These are phyloP conservation scores for Solanum sejunctum DNA, from an alignment of 257 asterid genomes.

Conservation along the genomic window DNA sequence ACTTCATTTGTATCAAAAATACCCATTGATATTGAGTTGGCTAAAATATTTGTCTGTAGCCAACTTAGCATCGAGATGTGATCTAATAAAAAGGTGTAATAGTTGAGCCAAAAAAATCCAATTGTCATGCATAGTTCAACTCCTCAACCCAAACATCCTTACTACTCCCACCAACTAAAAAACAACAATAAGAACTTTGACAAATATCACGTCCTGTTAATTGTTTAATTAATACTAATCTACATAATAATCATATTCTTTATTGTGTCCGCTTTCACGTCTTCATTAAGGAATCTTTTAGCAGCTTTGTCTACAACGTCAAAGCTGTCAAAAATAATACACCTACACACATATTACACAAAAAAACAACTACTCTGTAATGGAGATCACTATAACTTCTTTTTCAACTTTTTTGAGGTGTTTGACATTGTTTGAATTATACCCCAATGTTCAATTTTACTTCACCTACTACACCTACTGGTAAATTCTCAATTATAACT, in stretches of 20 bases:
- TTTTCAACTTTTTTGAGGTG: neutral
- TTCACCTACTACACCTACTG: neutral
- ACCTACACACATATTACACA: neutral
- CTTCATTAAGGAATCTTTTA: neutral
- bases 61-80: neutral
- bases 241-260: neutral
- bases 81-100: neutral
- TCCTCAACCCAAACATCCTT: neutral
- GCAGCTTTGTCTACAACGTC: conserved; percentile 6
- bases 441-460: neutral
- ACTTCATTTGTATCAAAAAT: neutral
- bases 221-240: neutral
- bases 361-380: neutral
- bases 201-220: neutral
- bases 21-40: neutral
- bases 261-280: conserved; percentile 11
- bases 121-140: neutral
- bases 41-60: too few relatives aligned
- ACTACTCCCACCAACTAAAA: neutral
- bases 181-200: neutral
- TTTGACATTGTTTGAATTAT: neutral
- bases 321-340: conserved; percentile 4
- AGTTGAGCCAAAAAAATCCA: neutral
- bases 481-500: neutral
- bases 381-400: neutral